Percentiles rank a stretch among this genome's conserved stretches.
Evolutionary conservation across 768 basidiomycete species (phyloP).

Genomic region (Amanita polypyramis): DNA sequence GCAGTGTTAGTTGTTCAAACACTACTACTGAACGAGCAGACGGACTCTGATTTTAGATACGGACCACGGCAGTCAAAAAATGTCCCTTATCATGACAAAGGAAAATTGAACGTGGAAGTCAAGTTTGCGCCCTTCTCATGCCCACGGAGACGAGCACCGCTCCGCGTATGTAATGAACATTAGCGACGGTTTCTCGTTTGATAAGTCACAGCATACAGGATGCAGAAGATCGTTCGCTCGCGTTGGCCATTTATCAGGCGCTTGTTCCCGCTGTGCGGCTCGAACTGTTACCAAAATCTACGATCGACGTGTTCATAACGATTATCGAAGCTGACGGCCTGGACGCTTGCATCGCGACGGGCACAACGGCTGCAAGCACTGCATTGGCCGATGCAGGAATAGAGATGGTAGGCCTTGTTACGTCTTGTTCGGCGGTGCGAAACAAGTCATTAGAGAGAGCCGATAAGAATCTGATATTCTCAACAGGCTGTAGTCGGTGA

Average conservation of each 20-base stretch:
- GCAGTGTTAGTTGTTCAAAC: conserved; percentile 62
- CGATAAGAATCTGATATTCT: conserved; percentile 4
- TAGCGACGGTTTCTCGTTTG: conserved; percentile 8
- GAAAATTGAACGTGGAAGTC: conserved; percentile 87
- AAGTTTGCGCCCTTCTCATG: conserved; percentile 96
- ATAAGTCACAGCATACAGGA: conserved; percentile 45
- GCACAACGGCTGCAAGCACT: conserved; percentile 77
- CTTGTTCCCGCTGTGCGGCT: conserved; percentile 76
- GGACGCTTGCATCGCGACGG: conserved; percentile 83
- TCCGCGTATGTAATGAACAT: conserved; percentile 51
- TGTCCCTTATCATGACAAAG: conserved; percentile 74
- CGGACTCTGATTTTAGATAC: conserved; percentile 40
- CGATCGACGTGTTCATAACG: conserved; percentile 84
- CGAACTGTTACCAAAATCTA: conserved; percentile 88
- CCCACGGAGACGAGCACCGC: conserved; percentile 62
- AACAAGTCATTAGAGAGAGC: background rate
- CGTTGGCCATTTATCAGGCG: conserved; percentile 77
- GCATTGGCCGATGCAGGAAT: conserved; percentile 92
- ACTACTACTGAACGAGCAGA: conserved; percentile 3
- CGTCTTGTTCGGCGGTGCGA: conserved; percentile 72
- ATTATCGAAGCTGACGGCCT: conserved; percentile 88
- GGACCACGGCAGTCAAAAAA: conserved; percentile 82
- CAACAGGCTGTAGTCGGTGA: conserved; percentile 45
- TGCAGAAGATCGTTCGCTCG: conserved; percentile 83
- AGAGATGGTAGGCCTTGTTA: conserved; percentile 81